These are phyloP conservation scores for Metschnikowia cerradonensis DNA, from an alignment of 805 yeast species.

Conservation along the genomic window DNA sequence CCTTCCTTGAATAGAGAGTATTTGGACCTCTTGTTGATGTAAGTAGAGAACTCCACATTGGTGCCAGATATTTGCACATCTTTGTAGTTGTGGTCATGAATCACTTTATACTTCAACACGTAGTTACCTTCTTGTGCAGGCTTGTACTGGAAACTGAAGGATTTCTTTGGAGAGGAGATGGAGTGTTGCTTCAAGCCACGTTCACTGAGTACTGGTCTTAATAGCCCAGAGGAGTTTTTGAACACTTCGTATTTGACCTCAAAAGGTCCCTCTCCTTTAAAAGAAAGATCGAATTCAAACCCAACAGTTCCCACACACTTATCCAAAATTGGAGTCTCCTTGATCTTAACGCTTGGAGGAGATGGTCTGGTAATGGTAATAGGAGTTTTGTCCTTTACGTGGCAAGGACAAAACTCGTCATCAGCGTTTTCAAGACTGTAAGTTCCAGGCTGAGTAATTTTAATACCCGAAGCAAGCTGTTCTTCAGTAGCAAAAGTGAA, in stretches of 20 bases:
- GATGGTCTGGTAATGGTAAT: conserved; percentile 12
- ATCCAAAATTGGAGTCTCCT: conserved; percentile 65
- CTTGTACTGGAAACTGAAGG: conserved; percentile 50
- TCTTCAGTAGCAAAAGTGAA: conserved; percentile 21
- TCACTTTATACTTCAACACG: conserved; percentile 60
- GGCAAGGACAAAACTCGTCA: conserved; percentile 65
- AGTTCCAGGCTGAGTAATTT: conserved; percentile 57
- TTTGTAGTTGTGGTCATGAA: conserved; percentile 54
- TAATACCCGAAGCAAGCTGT: conserved; percentile 29
- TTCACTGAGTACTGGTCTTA: conserved; percentile 31
- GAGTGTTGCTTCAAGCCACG: conserved; percentile 22
- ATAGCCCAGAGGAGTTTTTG: conserved; percentile 33
- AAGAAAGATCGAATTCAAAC: conserved; percentile 55
- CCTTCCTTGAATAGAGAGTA: conserved; percentile 27
- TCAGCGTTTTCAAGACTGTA: conserved; percentile 53
- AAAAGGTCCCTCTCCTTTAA: conserved; percentile 82
- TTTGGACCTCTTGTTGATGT: conserved; percentile 65
- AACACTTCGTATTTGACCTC: conserved; percentile 59
- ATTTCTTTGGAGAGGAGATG: conserved; percentile 18
- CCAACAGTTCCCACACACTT: conserved; percentile 93
- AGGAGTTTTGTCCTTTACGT: conserved; percentile 27
- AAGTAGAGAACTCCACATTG: conserved; percentile 57
- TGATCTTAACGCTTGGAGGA: conserved; percentile 38
- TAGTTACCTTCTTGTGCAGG: conserved; percentile 83
- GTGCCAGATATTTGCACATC: conserved; percentile 1